Evolutionary conservation across 1,284 basidiomycete genomes (phyloP).

Genomic region (Pisolithus thermaeus): DNA sequence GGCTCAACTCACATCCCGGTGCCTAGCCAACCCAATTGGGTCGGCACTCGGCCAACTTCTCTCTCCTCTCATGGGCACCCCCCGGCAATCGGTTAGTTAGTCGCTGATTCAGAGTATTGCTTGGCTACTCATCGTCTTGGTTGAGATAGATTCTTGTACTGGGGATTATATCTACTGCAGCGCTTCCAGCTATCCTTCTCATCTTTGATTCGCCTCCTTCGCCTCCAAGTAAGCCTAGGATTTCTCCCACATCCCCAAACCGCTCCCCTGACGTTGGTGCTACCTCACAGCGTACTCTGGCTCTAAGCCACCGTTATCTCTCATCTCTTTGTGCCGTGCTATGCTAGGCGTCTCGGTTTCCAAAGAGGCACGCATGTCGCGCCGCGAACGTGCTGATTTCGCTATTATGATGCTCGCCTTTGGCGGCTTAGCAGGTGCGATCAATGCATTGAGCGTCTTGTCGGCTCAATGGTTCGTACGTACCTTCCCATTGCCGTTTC

Average conservation of each 20-base stretch:
- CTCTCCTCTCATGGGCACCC: slow-evolving; percentile 53
- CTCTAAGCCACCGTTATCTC: slow-evolving; percentile 47
- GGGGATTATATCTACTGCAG: slow-evolving; percentile 62
- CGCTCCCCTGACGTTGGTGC: neutral
- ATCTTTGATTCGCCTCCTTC: slow-evolving; percentile 57
- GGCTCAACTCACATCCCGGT: neutral
- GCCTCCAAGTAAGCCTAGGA: slow-evolving; percentile 55
- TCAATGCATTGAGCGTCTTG: slow-evolving; percentile 54
- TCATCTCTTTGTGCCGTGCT: slow-evolving; percentile 52
- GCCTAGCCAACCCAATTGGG: slow-evolving; percentile 61
- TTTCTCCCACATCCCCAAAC: neutral
- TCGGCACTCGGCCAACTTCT: slow-evolving; percentile 64
- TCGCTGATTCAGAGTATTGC: neutral
- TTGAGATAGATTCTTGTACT: slow-evolving; percentile 57
- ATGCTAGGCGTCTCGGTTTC: slow-evolving; percentile 42
- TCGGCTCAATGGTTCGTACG: slow-evolving; percentile 63
- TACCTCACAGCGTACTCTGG: slow-evolving; percentile 53
- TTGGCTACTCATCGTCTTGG: neutral
- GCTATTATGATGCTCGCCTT: slow-evolving; percentile 53
- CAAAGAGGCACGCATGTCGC: slow-evolving; percentile 49
- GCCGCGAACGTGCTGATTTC: slow-evolving; percentile 65
- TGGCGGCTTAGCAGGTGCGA: slow-evolving; percentile 56
- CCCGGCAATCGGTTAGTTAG: slow-evolving; percentile 49
- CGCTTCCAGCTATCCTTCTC: slow-evolving; percentile 49
- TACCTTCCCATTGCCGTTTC: neutral